phyloP scores from a whole-genome alignment of 2,329 filamentous ascomycete genomes.

The Colletotrichum sublineola region DNA sequence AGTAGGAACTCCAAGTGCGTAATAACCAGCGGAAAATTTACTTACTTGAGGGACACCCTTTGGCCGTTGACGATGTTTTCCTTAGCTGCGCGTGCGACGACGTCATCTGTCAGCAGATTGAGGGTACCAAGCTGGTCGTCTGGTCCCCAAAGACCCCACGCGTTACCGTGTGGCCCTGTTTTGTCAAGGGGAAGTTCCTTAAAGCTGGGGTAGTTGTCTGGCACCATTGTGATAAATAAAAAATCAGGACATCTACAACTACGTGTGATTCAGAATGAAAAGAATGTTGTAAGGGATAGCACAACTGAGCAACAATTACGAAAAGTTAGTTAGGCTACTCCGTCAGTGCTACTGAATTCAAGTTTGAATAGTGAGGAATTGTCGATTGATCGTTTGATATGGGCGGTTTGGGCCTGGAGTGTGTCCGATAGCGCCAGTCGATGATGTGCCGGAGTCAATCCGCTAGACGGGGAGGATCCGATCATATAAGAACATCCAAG shows the following conservation, averaged over 20 bases:
- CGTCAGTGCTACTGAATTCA: neutral
- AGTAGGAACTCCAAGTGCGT: neutral
- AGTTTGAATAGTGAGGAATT: neutral
- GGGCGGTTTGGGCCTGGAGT: neutral
- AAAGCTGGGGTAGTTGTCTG: neutral
- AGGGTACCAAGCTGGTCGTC: conserved; percentile 66
- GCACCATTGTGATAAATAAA: neutral
- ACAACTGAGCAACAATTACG: neutral
- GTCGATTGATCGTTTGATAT: neutral
- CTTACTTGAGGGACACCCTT: conserved; percentile 42
- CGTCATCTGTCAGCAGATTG: conserved; percentile 61
- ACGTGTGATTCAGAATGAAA: neutral
- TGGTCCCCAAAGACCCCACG: conserved; percentile 67
- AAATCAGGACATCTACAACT: neutral
- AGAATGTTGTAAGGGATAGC: neutral
- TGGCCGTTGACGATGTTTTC: conserved; percentile 28
- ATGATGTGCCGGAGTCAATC: neutral
- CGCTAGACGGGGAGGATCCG: neutral
- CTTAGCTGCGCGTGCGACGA: conserved; percentile 19
- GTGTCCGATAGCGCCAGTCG: neutral
- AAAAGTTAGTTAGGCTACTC: neutral
- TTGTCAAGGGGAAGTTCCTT: conserved; percentile 61
- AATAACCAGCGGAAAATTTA: neutral
- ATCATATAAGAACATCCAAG: neutral
- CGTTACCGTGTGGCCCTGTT: conserved; percentile 63